Evolutionary conservation across 2,329 filamentous ascomycete genomes (phyloP).

Genomic region (Ramularia endophylla): DNA sequence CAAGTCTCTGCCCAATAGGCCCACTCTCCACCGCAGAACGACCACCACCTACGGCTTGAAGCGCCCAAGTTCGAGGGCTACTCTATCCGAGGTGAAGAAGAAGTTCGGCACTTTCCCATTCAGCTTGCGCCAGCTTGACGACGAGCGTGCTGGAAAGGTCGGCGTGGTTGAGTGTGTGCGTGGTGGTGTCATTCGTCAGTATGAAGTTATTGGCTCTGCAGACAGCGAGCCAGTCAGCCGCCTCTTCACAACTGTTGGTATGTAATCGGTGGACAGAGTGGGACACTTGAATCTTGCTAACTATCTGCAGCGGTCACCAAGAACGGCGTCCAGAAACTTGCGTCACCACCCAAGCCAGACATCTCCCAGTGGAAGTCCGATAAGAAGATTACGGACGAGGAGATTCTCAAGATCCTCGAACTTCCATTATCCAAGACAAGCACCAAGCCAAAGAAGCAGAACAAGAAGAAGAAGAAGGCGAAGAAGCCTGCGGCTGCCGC

Average conservation of each 20-base stretch:
- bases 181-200: slow-evolving; percentile 85
- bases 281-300: slow-evolving; percentile 10
- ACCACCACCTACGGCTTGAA: slow-evolving; percentile 88
- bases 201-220: slow-evolving; percentile 93
- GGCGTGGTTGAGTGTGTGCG: slow-evolving; percentile 96
- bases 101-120: slow-evolving; percentile 98
- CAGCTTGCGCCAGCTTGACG: slow-evolving; percentile 91
- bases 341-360: slow-evolving; percentile 69
- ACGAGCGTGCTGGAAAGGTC: slow-evolving; percentile 92
- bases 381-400: slow-evolving; percentile 97
- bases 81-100: slow-evolving; percentile 90
- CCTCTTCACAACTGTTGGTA: slow-evolving; percentile 88
- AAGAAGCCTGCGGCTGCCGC: slow-evolving; percentile 49
- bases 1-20: slow-evolving; percentile 80
- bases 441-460: slow-evolving; percentile 72
- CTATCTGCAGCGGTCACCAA: slow-evolving; percentile 75
- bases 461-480: slow-evolving; percentile 81
- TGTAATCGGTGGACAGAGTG: slow-evolving; percentile 36
- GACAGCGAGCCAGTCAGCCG: slow-evolving; percentile 79
- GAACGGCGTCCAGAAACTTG: slow-evolving; percentile 86
- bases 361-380: slow-evolving; percentile 81
- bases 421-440: slow-evolving; percentile 64
- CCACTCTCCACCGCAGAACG: slow-evolving; percentile 90
- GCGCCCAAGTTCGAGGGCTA: slow-evolving; percentile 86
- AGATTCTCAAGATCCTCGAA: slow-evolving; percentile 90